phyloP scores from a whole-genome alignment of 768 basidiomycete species.

The Boletus tylopilopsis region DNA sequence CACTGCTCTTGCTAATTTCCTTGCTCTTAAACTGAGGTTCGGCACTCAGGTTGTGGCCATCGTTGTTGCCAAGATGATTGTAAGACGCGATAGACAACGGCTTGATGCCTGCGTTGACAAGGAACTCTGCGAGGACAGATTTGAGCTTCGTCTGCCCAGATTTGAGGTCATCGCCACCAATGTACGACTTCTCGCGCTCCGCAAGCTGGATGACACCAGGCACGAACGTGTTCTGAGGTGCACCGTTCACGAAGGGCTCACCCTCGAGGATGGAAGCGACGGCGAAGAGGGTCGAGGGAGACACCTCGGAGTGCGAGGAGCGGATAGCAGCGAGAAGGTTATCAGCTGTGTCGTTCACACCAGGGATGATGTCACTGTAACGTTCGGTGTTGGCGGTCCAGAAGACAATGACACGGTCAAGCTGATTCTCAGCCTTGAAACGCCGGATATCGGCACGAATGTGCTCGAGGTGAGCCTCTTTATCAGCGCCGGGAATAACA shows the following conservation, averaged over 20 bases:
- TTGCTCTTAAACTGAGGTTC: constrained; percentile 96
- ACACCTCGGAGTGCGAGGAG: constrained; percentile 86
- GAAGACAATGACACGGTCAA: constrained; percentile 91
- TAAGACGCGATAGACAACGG: constrained; percentile 96
- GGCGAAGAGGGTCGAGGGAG: constrained; percentile 93
- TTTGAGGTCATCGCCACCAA: constrained; percentile 97
- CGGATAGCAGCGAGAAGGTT: constrained; percentile 82
- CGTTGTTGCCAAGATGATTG: constrained; percentile 99
- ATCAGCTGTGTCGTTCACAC: constrained; percentile 92
- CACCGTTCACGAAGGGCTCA: constrained; percentile 94
- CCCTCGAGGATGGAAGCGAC: constrained; percentile 94
- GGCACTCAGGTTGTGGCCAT: constrained; percentile 87
- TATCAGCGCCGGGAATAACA: constrained; percentile 78
- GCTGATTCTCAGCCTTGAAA: constrained; percentile 79
- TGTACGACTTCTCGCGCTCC: constrained; percentile 85
- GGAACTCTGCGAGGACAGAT: constrained; percentile 95
- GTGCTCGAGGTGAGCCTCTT: constrained; percentile 87
- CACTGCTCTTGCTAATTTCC: constrained; percentile 96
- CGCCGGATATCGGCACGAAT: constrained; percentile 91
- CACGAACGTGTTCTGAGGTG: constrained; percentile 98
- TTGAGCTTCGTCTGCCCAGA: constrained; percentile 98
- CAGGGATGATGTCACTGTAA: constrained; percentile 90
- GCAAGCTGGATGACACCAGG: constrained; percentile 93
- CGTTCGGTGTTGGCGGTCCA: constrained; percentile 99
- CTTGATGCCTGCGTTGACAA: constrained; percentile 98